Conservation (phyloP, 345 rosid genomes). For the Leavenworthia alabamica region DNA sequence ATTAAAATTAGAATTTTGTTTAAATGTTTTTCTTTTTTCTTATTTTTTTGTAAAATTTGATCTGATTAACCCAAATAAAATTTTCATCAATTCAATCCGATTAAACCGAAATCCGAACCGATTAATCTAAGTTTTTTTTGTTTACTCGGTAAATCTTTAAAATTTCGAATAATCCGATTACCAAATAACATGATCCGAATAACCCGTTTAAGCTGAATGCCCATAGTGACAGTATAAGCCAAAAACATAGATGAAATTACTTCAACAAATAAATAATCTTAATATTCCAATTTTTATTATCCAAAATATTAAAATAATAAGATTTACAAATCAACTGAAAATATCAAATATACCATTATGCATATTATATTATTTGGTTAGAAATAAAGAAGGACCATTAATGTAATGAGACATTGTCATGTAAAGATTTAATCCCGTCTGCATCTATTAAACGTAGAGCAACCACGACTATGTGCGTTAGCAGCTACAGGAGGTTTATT, state of each 20-base stretch:
- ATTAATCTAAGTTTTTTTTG: no score
- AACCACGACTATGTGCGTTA: constrained; percentile 1
- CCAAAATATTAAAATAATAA: neutral
- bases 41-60: no score
- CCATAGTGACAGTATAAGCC: no score
- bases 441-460: neutral
- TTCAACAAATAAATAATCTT: neutral
- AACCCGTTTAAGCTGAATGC: no score
- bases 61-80: no score
- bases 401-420: neutral
- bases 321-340: neutral
- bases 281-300: neutral
- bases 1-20: no score
- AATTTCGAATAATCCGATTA: no score
- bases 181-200: no score
- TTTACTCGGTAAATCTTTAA: no score
- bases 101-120: no score
- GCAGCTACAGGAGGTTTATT: neutral
- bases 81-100: no score
- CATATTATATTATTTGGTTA: neutral
- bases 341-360: neutral
- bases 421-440: neutral
- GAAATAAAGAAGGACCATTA: neutral
- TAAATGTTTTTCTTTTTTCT: no score
- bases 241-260: neutral